Conservation (phyloP, 2,329 filamentous ascomycete species). For the Fusarium nelsonii region DNA sequence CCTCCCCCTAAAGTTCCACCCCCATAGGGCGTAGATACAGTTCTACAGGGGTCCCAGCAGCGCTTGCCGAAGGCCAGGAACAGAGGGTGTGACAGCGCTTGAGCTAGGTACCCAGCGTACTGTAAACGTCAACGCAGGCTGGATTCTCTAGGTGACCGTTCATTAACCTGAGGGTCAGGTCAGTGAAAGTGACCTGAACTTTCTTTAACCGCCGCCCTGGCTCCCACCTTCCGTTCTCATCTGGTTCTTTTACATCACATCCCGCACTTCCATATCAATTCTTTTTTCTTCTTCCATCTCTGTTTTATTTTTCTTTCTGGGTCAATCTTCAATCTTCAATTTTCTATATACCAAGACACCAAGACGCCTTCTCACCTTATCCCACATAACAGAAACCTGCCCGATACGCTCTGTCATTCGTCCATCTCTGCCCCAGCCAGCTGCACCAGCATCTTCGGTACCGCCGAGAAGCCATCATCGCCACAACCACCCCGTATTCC, state of each 20-base stretch:
- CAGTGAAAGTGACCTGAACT: constrained; percentile 9
- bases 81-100: constrained; percentile 28
- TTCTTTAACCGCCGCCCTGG: constrained; percentile 31
- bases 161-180: constrained; percentile 18
- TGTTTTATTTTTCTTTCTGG: constrained; percentile 5
- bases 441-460: constrained; percentile 44
- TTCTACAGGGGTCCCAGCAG: constrained; percentile 26
- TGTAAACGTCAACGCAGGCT: constrained; percentile 16
- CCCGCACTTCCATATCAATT: constrained; percentile 12
- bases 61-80: constrained; percentile 37
- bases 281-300: constrained; percentile 7
- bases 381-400: constrained; percentile 13
- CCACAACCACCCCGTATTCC: constrained; percentile 41
- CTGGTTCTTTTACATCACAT: constrained; percentile 35
- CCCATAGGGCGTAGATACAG: constrained; percentile 11
- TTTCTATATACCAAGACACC: constrained; percentile 6
- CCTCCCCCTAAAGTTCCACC: constrained; percentile 1
- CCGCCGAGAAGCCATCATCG: constrained; percentile 47
- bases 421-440: constrained; percentile 33
- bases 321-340: constrained; percentile 9
- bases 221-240: constrained; percentile 29
- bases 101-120: not conserved
- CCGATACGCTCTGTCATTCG: constrained; percentile 43
- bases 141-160: constrained; percentile 1
- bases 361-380: constrained; percentile 17